phyloP scores from a whole-genome alignment of 441 rosid species.

The Mallotus japonicus region DNA sequence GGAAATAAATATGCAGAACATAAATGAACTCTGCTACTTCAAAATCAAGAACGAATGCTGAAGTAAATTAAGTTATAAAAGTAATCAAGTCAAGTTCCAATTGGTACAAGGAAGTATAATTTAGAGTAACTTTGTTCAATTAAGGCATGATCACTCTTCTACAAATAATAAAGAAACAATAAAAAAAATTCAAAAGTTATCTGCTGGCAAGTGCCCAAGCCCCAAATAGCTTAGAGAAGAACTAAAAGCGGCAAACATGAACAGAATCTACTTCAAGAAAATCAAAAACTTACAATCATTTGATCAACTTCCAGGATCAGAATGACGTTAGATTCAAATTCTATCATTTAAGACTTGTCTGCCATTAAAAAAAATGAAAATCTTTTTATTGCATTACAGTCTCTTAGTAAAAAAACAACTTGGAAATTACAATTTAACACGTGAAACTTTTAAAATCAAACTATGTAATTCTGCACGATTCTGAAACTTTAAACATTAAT shows the following conservation, averaged over 20 bases:
- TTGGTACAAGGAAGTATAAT: no score
- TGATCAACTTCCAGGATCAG: neutral
- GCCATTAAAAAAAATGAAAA: no score
- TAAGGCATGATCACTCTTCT: no score
- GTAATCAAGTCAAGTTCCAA: neutral
- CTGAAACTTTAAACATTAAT: neutral
- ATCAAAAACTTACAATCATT: neutral
- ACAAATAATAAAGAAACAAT: neutral
- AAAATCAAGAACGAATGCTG: neutral
- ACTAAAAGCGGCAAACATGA: neutral
- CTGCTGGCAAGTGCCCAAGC: neutral
- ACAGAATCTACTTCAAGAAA: neutral
- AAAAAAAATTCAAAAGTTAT: neutral
- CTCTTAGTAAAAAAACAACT: neutral
- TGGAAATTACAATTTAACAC: neutral
- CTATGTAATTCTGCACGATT: neutral
- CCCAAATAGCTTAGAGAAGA: neutral
- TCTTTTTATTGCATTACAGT: neutral
- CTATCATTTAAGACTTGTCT: neutral
- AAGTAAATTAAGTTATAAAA: slow-evolving; percentile 5
- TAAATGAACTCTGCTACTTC: no score
- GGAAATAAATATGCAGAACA: no score
- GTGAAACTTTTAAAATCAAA: neutral
- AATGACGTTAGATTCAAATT: neutral
- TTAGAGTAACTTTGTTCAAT: no score